Evolutionary conservation across 1,284 basidiomycete species (phyloP).

Genomic region (Tilletia horrida): DNA sequence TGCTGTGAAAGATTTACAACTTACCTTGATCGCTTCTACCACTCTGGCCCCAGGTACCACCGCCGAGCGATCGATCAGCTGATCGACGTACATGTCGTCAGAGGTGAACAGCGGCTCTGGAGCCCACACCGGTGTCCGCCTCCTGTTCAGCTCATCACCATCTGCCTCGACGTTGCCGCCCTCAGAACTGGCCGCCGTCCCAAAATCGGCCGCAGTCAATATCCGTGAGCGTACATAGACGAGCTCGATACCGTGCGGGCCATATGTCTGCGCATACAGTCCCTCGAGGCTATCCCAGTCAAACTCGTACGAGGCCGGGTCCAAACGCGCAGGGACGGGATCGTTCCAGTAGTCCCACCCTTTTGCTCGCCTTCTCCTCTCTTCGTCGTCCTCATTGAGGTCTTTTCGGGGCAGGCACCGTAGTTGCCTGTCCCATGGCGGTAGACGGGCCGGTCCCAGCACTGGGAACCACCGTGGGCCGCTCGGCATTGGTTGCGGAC

Average conservation of each 20-base stretch:
- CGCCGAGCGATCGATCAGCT: slow-evolving; percentile 27
- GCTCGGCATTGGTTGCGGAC: slow-evolving; percentile 21
- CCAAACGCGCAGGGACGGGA: slow-evolving; percentile 25
- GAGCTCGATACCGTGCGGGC: slow-evolving; percentile 39
- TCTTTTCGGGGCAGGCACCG: background rate
- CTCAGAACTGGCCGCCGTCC: slow-evolving; percentile 20
- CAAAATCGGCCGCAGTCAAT: slow-evolving; percentile 37
- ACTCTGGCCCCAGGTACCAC: slow-evolving; percentile 31
- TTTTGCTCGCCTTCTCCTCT: background rate
- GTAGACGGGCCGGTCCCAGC: background rate
- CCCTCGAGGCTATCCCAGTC: slow-evolving; percentile 38
- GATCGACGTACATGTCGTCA: slow-evolving; percentile 35
- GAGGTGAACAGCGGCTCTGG: slow-evolving; percentile 32
- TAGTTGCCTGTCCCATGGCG: background rate
- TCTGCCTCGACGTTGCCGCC: background rate
- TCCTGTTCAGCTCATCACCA: slow-evolving; percentile 14
- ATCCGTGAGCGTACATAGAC: slow-evolving; percentile 37
- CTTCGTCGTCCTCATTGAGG: too few species aligned
- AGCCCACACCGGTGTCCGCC: slow-evolving; percentile 30
- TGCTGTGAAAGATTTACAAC: too few species aligned
- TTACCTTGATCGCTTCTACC: slow-evolving; percentile 37
- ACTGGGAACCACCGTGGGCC: slow-evolving; percentile 25
- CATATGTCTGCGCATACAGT: slow-evolving; percentile 40
- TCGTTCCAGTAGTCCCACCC: slow-evolving; percentile 19
- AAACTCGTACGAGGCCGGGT: slow-evolving; percentile 28